A percentile compares a stretch with the other conserved stretches of the same genome.
Conservation (phyloP, 768 basidiomycete genomes). For the Boletus coccyginus region DNA sequence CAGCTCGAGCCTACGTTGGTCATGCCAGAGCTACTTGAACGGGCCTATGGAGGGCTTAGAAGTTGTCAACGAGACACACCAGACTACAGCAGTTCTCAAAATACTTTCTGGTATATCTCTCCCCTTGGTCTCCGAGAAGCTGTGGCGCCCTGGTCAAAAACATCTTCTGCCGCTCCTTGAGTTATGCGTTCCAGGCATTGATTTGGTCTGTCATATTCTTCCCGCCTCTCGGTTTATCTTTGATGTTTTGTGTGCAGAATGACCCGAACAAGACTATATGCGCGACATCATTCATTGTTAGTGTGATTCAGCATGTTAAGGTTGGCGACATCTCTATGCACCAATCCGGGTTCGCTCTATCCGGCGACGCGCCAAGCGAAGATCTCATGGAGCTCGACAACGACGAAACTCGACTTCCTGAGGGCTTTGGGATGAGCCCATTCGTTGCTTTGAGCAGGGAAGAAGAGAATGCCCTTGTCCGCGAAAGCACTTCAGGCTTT, state of each 20-base stretch:
- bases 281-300: slow-evolving; percentile 74
- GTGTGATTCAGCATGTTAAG: slow-evolving; percentile 71
- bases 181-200: slow-evolving; percentile 87
- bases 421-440: slow-evolving; percentile 41
- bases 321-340: slow-evolving; percentile 72
- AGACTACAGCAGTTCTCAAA: slow-evolving; percentile 88
- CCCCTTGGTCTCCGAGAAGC: slow-evolving; percentile 69
- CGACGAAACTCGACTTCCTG: slow-evolving; percentile 46
- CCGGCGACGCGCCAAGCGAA: slow-evolving; percentile 51
- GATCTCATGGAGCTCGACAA: slow-evolving; percentile 54
- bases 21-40: slow-evolving; percentile 88
- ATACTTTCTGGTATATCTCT: slow-evolving; percentile 76
- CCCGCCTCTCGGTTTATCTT: neutral
- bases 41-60: slow-evolving; percentile 92
- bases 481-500: slow-evolving; percentile 77
- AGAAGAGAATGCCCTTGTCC: slow-evolving; percentile 69
- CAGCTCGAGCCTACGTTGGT: slow-evolving; percentile 79
- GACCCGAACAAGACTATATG: slow-evolving; percentile 80
- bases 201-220: slow-evolving; percentile 52
- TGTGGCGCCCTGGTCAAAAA: slow-evolving; percentile 87
- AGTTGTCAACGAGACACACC: slow-evolving; percentile 90
- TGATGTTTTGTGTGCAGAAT: slow-evolving; percentile 45
- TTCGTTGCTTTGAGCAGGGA: slow-evolving; percentile 44
- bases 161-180: slow-evolving; percentile 86
- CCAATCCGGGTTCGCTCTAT: slow-evolving; percentile 53